These are phyloP conservation scores for Termitomyces sp. DNA, from an alignment of 768 basidiomycete genomes.

Conservation along the genomic window DNA sequence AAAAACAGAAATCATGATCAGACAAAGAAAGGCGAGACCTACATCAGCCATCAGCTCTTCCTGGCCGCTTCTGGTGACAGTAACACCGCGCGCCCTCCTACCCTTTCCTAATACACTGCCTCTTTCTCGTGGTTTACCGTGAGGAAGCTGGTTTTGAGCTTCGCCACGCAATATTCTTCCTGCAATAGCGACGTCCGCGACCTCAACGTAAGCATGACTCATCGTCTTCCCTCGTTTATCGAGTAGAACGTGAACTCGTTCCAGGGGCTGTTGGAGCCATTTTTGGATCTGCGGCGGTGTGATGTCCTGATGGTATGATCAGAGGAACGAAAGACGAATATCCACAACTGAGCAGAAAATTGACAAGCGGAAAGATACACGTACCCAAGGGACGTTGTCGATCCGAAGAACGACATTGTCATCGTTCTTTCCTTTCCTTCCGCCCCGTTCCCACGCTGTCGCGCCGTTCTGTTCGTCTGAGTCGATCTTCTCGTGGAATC, in stretches of 20 bases:
- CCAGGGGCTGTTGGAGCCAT: slow-evolving; percentile 70
- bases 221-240: slow-evolving; percentile 80
- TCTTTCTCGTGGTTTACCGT: slow-evolving; percentile 28
- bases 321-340: neutral
- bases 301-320: slow-evolving; percentile 55
- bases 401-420: slow-evolving; percentile 68
- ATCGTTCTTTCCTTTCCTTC: slow-evolving; percentile 15
- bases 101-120: slow-evolving; percentile 71
- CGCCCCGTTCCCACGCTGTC: slow-evolving; percentile 3
- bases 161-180: slow-evolving; percentile 62
- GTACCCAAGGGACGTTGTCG: slow-evolving; percentile 87
- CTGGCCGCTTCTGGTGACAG: slow-evolving; percentile 73
- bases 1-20: neutral
- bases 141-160: slow-evolving; percentile 32
- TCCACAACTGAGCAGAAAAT: neutral
- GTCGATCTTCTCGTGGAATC: neutral
- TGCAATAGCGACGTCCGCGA: slow-evolving; percentile 53
- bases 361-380: slow-evolving; percentile 12
- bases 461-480: slow-evolving; percentile 7
- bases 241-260: slow-evolving; percentile 71
- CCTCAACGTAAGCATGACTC: slow-evolving; percentile 80
- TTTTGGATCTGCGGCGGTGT: slow-evolving; percentile 65
- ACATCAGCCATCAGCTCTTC: slow-evolving; percentile 81
- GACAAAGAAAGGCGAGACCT: slow-evolving; percentile 17
- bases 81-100: slow-evolving; percentile 75